Base-by-base conservation (phyloP, 1,139 yeast species). In the Suhomyces bokatorum region DNA sequence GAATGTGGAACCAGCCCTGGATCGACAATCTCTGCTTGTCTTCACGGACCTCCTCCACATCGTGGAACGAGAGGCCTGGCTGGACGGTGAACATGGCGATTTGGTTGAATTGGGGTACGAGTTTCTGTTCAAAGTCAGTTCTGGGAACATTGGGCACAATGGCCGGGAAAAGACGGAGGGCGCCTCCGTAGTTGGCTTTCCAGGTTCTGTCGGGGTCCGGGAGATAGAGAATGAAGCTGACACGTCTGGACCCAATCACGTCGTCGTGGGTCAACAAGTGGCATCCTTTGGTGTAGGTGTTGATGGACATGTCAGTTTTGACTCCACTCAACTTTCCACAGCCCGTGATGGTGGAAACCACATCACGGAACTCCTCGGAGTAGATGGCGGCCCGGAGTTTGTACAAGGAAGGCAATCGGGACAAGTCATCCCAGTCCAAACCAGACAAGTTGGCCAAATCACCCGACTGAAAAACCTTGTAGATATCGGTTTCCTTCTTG, bases 1-100 rank as follows among this genome's bases (percentile, higher is more conserved):
- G 99, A 40, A 91, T 88, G 63, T 95, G 99, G 63, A 93, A 95
- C 99, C 99, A 95, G 0, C 99, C 99, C 60, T 93, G 97, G 49
- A 95, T 88, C 1, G 97, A 87, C 38, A 93, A 70, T 57, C 99
- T 76, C 52, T 90, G 95, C 59, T 84, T 87, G 57, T 90, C 95
- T 2, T 84, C 96, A 51, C 85, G 79, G 2, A 95, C 99, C 62
- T 95, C 99, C 66, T 95, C 99, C 9, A 95, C 99, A 56, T 95
- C 99, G 62, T 95, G 99, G 73, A 93, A 95, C 3, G 96, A 87
- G 40, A 85, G 78, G 0, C 99, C 99, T 1, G 99, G 99, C 60
- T 90, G 95, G 9, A 95, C 98, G 2, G 87, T 85, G 74, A 95
- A 95, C 61, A 93, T 88, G 1, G 98, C 97, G 60, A 95, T 83